These are phyloP conservation scores for Blastobotrys parvus DNA, from an alignment of 805 yeast genomes.

Conservation along the genomic window DNA sequence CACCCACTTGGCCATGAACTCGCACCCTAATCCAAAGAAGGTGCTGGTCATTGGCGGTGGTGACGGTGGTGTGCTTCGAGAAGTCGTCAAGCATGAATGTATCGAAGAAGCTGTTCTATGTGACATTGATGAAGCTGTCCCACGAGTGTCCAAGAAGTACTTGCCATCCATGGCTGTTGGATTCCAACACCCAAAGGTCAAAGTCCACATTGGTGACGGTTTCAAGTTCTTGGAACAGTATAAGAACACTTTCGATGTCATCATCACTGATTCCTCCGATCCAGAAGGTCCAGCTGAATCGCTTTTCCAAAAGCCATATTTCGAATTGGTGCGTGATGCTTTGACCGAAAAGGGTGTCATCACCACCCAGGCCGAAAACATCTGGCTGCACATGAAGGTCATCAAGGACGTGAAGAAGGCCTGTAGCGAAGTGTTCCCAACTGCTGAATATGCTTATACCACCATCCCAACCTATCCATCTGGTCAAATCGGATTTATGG, in stretches of 20 bases:
- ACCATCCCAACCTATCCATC: constrained; percentile 96
- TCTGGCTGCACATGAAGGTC: constrained; percentile 85
- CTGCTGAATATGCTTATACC: constrained; percentile 83
- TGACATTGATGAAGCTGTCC: constrained; percentile 85
- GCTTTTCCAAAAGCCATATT: constrained; percentile 72
- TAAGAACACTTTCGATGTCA: constrained; percentile 59
- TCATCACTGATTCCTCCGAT: constrained; percentile 87
- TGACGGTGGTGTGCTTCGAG: constrained; percentile 91
- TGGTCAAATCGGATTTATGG: constrained; percentile 98
- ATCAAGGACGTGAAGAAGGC: constrained; percentile 75
- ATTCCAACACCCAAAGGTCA: constrained; percentile 56
- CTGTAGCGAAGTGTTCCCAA: constrained; percentile 80
- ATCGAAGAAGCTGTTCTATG: constrained; percentile 62
- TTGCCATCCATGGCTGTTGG: constrained; percentile 69
- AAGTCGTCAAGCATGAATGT: constrained; percentile 65
- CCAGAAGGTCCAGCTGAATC: constrained; percentile 96
- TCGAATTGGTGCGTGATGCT: constrained; percentile 55
- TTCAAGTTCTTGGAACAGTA: constrained; percentile 57
- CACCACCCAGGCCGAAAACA: constrained; percentile 83
- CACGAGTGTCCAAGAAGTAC: constrained; percentile 59
- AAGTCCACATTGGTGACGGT: constrained; percentile 70
- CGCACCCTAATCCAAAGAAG: constrained; percentile 65
- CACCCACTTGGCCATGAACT: constrained; percentile 69
- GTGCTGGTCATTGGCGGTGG: constrained; percentile 94
- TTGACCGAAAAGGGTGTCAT: constrained; percentile 58